Evolutionary conservation across 306 rosid genomes (phyloP).

Genomic region (Canavalia gladiata): DNA sequence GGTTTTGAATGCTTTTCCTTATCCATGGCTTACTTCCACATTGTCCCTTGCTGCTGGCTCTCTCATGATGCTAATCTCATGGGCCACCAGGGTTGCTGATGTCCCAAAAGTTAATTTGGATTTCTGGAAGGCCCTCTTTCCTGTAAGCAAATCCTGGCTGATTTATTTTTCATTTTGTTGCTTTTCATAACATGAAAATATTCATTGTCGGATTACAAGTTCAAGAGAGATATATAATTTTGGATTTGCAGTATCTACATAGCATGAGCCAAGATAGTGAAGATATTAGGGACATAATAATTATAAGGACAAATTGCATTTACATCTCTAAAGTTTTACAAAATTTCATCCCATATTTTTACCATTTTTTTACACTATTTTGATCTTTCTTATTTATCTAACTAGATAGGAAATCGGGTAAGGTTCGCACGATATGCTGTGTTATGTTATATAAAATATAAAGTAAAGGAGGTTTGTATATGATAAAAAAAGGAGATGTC

Average conservation of each 20-base stretch:
- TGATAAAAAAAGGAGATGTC: too few species aligned
- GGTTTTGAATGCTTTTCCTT: constrained; percentile 80
- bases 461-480: too few species aligned
- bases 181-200: constrained; percentile 21
- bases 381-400: too few species aligned
- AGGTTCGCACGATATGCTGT: too few species aligned
- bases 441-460: too few species aligned
- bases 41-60: constrained; percentile 85
- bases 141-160: constrained; percentile 52
- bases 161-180: constrained; percentile 16
- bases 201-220: background rate
- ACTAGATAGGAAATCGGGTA: too few species aligned
- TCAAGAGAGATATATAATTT: background rate
- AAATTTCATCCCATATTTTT: too few species aligned
- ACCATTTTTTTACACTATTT: too few species aligned
- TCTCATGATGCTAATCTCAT: constrained; percentile 78
- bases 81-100: constrained; percentile 76
- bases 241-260: background rate
- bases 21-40: constrained; percentile 87
- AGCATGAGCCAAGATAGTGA: background rate
- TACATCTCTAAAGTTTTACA: too few species aligned
- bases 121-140: constrained; percentile 79
- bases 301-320: too few species aligned
- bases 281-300: background rate
- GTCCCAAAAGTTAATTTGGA: constrained; percentile 69